phyloP scores from a whole-genome alignment of 257 asterid genomes.

The Fraxinus pennsylvanica region DNA sequence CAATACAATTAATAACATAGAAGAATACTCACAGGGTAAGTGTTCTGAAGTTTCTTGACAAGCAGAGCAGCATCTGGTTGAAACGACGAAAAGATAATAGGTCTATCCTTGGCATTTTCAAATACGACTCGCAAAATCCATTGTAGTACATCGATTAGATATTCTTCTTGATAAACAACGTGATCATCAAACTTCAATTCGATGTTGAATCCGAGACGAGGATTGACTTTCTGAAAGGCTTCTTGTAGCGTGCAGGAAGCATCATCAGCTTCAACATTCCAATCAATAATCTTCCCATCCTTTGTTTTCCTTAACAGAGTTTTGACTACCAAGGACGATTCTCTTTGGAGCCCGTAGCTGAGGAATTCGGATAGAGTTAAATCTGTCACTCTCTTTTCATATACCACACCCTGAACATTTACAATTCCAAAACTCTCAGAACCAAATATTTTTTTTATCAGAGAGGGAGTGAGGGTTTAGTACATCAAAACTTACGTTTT shows the following conservation, averaged over 20 bases:
- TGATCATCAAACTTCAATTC: constrained; percentile 85
- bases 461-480: neutral
- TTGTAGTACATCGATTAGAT: constrained; percentile 44
- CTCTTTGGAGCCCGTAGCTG: constrained; percentile 75
- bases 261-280: constrained; percentile 86
- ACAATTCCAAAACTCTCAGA: neutral
- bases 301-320: constrained; percentile 69
- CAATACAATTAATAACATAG: too few species aligned
- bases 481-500: constrained; percentile 47
- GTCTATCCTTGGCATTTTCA: constrained; percentile 67
- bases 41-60: constrained; percentile 59
- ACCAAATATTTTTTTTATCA: too few species aligned
- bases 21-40: constrained; percentile 59
- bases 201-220: constrained; percentile 78
- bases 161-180: constrained; percentile 54
- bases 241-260: constrained; percentile 72
- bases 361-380: constrained; percentile 69
- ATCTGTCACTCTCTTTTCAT: constrained; percentile 78
- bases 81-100: constrained; percentile 70
- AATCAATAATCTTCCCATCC: constrained; percentile 66
- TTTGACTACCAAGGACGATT: constrained; percentile 47
- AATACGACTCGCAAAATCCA: constrained; percentile 55
- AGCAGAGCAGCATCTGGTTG: constrained; percentile 89
- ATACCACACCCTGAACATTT: constrained; percentile 55
- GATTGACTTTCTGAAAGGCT: constrained; percentile 71